Percentiles rank a stretch among this genome's conserved stretches.
These are phyloP conservation scores for Cytospora piceicola DNA, from an alignment of 2,329 filamentous ascomycete species.

Conservation along the genomic window DNA sequence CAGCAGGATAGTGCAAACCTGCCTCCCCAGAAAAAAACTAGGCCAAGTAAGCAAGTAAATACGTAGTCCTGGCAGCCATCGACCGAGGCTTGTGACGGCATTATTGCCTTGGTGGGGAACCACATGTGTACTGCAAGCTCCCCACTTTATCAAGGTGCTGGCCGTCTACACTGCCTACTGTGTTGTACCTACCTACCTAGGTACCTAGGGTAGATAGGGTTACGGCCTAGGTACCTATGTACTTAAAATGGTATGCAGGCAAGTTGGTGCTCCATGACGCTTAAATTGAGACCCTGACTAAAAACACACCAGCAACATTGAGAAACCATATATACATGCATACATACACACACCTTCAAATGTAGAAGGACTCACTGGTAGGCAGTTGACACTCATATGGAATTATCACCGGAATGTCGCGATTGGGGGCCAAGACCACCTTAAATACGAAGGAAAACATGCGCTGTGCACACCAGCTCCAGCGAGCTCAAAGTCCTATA, in stretches of 20 bases:
- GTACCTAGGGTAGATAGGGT: background rate
- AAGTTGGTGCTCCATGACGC: background rate
- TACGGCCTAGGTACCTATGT: too few relatives aligned
- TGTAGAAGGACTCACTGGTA: background rate
- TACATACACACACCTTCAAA: background rate
- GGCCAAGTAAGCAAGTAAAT: too few relatives aligned
- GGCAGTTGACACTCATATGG: constrained; percentile 25
- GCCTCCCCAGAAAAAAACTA: too few relatives aligned
- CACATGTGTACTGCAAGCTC: background rate
- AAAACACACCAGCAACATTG: background rate
- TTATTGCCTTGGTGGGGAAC: background rate
- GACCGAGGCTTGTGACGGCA: background rate
- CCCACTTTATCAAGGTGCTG: background rate
- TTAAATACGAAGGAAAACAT: constrained; percentile 15
- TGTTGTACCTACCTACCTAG: too few relatives aligned
- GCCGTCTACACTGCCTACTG: too few relatives aligned
- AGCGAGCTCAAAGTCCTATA: background rate
- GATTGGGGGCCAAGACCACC: constrained; percentile 26
- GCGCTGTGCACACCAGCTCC: constrained; percentile 6
- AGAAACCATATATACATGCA: background rate
- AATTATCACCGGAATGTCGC: constrained; percentile 26
- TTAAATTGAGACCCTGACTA: background rate
- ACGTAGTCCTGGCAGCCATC: background rate
- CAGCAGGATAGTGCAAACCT: too few relatives aligned
- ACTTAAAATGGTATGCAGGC: background rate